Conservation (phyloP, 108 stramenopile genomes). For the Skeletonema costatum region DNA sequence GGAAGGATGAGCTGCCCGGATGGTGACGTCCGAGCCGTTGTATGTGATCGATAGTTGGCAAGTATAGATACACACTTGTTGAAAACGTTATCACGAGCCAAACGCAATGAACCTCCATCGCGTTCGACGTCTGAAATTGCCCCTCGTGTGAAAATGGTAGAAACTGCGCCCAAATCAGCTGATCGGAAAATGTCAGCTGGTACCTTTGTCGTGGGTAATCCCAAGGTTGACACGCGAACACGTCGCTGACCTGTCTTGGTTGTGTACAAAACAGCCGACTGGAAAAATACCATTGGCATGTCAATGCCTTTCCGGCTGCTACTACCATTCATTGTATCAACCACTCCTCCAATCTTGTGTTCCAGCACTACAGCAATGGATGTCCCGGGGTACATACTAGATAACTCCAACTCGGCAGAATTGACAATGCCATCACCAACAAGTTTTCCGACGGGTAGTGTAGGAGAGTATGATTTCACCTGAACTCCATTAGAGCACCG, state of each 20-base stretch:
- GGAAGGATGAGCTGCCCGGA: slow-evolving; percentile 88
- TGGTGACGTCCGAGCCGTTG: slow-evolving; percentile 60
- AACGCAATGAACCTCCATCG: slow-evolving; percentile 35
- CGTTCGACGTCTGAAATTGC: slow-evolving; percentile 43
- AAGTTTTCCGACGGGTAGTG: slow-evolving; percentile 25
- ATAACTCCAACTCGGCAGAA: slow-evolving; percentile 71
- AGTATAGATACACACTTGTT: slow-evolving; percentile 65
- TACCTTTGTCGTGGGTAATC: slow-evolving; percentile 47
- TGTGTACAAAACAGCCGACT: slow-evolving; percentile 81
- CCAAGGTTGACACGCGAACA: slow-evolving; percentile 85
- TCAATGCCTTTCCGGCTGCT: slow-evolving; percentile 26
- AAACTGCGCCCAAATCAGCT: slow-evolving; percentile 65
- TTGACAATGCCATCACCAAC: slow-evolving; percentile 39
- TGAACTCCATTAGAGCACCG: slow-evolving; percentile 75
- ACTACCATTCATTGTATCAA: slow-evolving; percentile 27
- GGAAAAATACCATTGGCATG: slow-evolving; percentile 62
- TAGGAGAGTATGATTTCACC: slow-evolving; percentile 57
- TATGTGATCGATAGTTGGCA: slow-evolving; percentile 72
- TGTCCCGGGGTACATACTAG: slow-evolving; percentile 64
- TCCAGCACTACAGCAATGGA: slow-evolving; percentile 69
- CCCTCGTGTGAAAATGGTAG: slow-evolving; percentile 56
- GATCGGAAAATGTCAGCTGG: slow-evolving; percentile 56
- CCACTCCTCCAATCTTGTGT: slow-evolving; percentile 76
- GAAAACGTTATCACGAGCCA: slow-evolving; percentile 55
- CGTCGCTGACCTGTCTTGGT: slow-evolving; percentile 68